Evolutionary conservation across 106 monocot genomes (phyloP).

Genomic region (Dendrobium nobile): DNA sequence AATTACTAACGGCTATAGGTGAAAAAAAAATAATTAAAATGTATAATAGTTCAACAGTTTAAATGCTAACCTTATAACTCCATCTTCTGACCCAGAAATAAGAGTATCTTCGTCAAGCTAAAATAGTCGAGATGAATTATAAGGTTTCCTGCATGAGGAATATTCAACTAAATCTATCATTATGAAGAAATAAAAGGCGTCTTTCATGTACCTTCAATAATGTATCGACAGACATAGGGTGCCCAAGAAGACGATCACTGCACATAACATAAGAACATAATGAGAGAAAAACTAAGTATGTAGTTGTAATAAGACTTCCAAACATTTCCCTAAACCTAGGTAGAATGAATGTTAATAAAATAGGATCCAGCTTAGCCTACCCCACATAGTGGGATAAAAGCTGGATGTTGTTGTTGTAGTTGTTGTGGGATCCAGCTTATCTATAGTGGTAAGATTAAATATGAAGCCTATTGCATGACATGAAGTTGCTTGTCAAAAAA

Average conservation of each 20-base stretch:
- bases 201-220: conserved; percentile 61
- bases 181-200: not conserved
- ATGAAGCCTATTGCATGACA: not conserved
- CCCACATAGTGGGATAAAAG: too few relatives aligned
- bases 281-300: not conserved
- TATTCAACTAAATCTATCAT: not conserved
- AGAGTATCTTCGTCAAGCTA: conserved; percentile 96
- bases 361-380: not conserved
- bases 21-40: not conserved
- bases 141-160: not conserved
- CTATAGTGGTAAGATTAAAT: not conserved
- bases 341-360: not conserved
- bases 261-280: conserved; percentile 9
- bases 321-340: not conserved
- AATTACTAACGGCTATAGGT: too few relatives aligned
- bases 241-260: conserved; percentile 90
- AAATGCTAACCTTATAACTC: conserved; percentile 66
- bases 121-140: not conserved
- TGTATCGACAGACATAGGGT: conserved; percentile 67
- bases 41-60: not conserved
- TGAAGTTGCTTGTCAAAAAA: not conserved
- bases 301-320: not conserved
- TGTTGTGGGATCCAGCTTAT: not conserved
- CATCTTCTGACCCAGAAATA: conserved; percentile 89
- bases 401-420: too few relatives aligned